Percentiles rank a stretch among this genome's conserved stretches.
Conservation (phyloP, 2,329 filamentous ascomycete species). For the Incumbomyces delicatus region DNA sequence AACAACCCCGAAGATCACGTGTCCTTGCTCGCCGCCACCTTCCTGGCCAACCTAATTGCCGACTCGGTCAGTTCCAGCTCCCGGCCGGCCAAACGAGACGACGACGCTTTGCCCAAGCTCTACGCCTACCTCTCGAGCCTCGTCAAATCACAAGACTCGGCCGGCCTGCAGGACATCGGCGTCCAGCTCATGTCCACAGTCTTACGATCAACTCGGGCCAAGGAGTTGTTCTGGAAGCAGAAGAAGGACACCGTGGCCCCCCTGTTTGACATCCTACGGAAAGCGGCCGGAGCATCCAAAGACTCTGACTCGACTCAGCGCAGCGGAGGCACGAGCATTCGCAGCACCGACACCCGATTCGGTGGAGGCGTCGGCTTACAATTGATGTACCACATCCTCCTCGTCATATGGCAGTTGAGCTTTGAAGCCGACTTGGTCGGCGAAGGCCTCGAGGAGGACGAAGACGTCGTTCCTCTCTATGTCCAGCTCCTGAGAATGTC, state of each 20-base stretch:
- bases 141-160: constrained; percentile 75
- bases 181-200: constrained; percentile 84
- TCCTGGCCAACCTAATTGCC: constrained; percentile 70
- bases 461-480: constrained; percentile 84
- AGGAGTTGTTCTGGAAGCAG: constrained; percentile 84
- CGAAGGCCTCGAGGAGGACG: constrained; percentile 82
- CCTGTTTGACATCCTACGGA: constrained; percentile 66
- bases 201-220: constrained; percentile 62
- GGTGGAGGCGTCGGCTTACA: constrained; percentile 79
- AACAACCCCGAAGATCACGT: constrained; percentile 77
- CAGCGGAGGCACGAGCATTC: constrained; percentile 45
- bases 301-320: constrained; percentile 54
- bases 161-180: constrained; percentile 87
- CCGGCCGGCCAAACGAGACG: constrained; percentile 51
- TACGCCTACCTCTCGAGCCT: constrained; percentile 79
- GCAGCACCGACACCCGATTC: constrained; percentile 54
- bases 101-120: constrained; percentile 68
- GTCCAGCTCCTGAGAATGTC: constrained; percentile 86
- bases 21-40: constrained; percentile 78
- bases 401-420: constrained; percentile 93
- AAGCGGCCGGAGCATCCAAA: constrained; percentile 63
- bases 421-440: constrained; percentile 68
- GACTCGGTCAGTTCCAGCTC: constrained; percentile 52
- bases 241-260: constrained; percentile 74
- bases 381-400: constrained; percentile 82